Percentiles rank a stretch among this genome's conserved stretches.
These are phyloP conservation scores for Mercurialis annua DNA, from an alignment of 345 rosid genomes.

Conservation along the genomic window DNA sequence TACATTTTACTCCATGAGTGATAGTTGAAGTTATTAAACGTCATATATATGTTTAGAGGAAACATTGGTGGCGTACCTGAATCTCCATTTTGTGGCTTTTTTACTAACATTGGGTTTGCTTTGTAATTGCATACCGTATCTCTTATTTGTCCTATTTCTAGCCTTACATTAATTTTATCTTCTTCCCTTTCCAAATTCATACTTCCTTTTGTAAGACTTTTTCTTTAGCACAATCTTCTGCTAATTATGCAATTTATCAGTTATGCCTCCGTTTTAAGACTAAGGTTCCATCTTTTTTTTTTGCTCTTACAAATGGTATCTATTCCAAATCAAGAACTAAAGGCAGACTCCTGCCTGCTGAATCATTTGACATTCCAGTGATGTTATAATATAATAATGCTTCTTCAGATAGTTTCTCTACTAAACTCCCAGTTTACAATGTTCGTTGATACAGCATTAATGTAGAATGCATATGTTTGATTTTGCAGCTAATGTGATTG, in stretches of 20 bases:
- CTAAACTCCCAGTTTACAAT: neutral
- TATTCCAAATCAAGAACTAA: neutral
- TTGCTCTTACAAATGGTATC: no score
- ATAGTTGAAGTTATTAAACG: neutral
- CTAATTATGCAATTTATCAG: no score
- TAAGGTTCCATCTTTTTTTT: no score
- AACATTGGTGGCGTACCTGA: neutral
- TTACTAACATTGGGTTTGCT: no score
- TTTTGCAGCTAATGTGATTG: neutral
- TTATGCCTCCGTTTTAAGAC: no score
- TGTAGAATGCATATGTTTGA: neutral
- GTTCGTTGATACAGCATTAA: neutral
- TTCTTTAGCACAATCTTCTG: no score
- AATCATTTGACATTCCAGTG: neutral
- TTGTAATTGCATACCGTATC: neutral
- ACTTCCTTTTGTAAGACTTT: neutral
- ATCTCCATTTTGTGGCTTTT: neutral
- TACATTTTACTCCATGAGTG: neutral
- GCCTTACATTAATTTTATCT: neutral
- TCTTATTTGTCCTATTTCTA: neutral
- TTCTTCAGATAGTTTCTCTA: neutral
- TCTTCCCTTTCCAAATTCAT: neutral
- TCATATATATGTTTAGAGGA: neutral
- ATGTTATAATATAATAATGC: no score
- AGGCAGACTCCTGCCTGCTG: neutral